Conservation (phyloP, 2,329 filamentous ascomycete genomes). For the Orbilia blumenaviensis region DNA sequence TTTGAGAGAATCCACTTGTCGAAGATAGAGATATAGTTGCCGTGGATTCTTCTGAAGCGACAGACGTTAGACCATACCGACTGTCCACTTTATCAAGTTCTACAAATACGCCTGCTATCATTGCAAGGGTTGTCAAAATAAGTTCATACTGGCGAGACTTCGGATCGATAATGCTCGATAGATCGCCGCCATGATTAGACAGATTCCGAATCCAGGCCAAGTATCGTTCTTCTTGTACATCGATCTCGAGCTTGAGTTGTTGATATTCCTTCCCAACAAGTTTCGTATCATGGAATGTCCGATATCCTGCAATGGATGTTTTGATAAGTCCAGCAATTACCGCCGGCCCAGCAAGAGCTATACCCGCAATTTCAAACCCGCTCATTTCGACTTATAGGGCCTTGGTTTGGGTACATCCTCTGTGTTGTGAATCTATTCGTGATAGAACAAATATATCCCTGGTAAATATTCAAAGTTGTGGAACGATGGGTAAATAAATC, state of each 20-base stretch:
- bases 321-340: neutral
- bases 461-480: no score
- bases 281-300: neutral
- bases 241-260: neutral
- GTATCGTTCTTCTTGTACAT: neutral
- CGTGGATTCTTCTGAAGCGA: neutral
- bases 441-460: no score
- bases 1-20: neutral
- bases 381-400: constrained; percentile 6
- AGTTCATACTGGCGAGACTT: neutral
- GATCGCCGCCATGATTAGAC: neutral
- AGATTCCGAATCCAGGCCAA: neutral
- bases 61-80: neutral
- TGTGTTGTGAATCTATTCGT: no score
- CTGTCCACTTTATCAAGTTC: neutral
- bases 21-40: neutral
- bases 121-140: neutral
- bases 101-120: neutral
- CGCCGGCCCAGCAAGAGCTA: neutral
- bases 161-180: neutral
- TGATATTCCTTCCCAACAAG: neutral
- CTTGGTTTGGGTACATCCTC: no score
- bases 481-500: no score
- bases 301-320: neutral
- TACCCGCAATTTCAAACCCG: neutral